Percentiles rank a stretch among this genome's conserved stretches.
Evolutionary conservation across 495 filamentous ascomycete genomes (phyloP).

Genomic region (Talaromyces thailandensis): DNA sequence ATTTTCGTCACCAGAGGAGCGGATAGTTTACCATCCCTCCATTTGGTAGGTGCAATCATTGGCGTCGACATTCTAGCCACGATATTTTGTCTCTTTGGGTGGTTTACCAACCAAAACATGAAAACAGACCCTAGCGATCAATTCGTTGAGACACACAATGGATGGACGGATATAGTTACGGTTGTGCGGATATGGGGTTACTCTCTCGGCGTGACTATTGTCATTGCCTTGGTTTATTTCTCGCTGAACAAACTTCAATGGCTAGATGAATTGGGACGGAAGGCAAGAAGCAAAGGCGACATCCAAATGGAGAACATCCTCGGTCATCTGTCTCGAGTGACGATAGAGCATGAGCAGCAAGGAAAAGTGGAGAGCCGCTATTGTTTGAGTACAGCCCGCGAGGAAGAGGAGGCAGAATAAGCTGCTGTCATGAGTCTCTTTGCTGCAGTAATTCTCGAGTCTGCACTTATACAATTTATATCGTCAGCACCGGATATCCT

Average conservation of each 20-base stretch:
- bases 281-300: conserved; percentile 56
- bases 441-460: not conserved
- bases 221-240: conserved; percentile 69
- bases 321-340: conserved; percentile 57
- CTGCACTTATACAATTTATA: not conserved
- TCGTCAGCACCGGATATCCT: not conserved
- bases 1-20: conserved; percentile 66
- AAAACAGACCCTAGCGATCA: conserved; percentile 26
- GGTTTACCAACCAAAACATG: conserved; percentile 48
- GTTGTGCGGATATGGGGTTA: conserved; percentile 71
- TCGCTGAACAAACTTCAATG: conserved; percentile 56
- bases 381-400: conserved; percentile 30
- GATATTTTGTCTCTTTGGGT: conserved; percentile 64
- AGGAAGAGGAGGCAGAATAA: conserved; percentile 27
- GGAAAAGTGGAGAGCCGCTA: conserved; percentile 30
- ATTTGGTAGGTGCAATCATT: conserved; percentile 57
- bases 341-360: conserved; percentile 57
- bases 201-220: conserved; percentile 63
- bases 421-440: not conserved
- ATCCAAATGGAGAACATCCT: conserved; percentile 70
- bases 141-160: conserved; percentile 44
- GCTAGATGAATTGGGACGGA: conserved; percentile 64
- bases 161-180: conserved; percentile 65
- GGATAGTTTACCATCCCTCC: conserved; percentile 58
- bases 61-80: conserved; percentile 59